Percentiles rank a stretch among this genome's conserved stretches.
Evolutionary conservation across 2,329 filamentous ascomycete species (phyloP).

Genomic region (Thelonectria olida): DNA sequence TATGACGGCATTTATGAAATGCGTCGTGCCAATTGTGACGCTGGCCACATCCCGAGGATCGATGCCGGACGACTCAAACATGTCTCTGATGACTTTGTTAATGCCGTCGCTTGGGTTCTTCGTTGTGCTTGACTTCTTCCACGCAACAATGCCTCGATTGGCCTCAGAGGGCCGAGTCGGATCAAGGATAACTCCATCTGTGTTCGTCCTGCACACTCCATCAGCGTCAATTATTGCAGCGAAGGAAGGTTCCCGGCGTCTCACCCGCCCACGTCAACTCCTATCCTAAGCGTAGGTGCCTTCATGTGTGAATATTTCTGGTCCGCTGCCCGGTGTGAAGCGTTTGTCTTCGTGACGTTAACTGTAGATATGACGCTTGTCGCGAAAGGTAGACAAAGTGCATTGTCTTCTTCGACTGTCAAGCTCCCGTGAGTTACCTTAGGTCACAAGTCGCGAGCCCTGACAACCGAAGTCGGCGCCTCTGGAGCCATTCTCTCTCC

Average conservation of each 20-base stretch:
- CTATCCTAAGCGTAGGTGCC: constrained; percentile 44
- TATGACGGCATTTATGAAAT: constrained; percentile 66
- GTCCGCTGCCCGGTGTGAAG: too few relatives aligned
- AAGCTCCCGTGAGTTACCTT: too few relatives aligned
- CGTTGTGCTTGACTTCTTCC: constrained; percentile 58
- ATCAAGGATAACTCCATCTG: constrained; percentile 38
- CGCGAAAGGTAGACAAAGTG: too few relatives aligned
- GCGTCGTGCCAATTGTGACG: constrained; percentile 62
- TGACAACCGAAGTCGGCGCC: too few relatives aligned
- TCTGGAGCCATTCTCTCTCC: too few relatives aligned
- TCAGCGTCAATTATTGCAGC: neutral
- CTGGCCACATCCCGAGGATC: constrained; percentile 49
- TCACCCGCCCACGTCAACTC: constrained; percentile 51
- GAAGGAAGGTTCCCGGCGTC: neutral
- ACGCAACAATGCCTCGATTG: constrained; percentile 54
- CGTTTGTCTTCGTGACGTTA: too few relatives aligned
- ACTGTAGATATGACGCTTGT: too few relatives aligned
- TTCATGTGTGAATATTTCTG: too few relatives aligned
- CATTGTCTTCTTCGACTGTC: too few relatives aligned
- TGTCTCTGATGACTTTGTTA: constrained; percentile 51
- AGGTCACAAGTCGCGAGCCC: too few relatives aligned
- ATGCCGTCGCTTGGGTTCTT: constrained; percentile 57
- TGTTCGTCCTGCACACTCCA: neutral
- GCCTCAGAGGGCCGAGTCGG: constrained; percentile 44
- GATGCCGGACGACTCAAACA: constrained; percentile 47